Evolutionary conservation across 108 stramenopile genomes (phyloP).

Genomic region (Fragilariopsis cylindrus): DNA sequence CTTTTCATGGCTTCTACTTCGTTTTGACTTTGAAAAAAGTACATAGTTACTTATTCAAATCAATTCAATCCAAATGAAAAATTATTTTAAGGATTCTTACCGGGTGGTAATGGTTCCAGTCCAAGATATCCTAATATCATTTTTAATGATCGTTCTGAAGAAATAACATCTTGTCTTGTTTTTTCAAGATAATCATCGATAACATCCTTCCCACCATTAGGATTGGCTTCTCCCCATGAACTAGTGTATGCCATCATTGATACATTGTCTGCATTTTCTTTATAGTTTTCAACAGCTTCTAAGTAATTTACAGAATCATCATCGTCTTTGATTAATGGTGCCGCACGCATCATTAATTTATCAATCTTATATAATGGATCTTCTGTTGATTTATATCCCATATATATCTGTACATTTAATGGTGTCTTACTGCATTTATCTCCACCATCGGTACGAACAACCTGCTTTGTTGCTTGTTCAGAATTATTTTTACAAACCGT

Average conservation of each 20-base stretch:
- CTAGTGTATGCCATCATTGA: conserved; percentile 49
- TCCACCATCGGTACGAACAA: conserved; percentile 67
- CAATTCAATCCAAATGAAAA: neutral
- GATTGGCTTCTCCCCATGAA: conserved; percentile 49
- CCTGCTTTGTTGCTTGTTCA: conserved; percentile 57
- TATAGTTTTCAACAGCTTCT: conserved; percentile 69
- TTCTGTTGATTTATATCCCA: conserved; percentile 47
- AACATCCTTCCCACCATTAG: conserved; percentile 75
- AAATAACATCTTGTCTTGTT: conserved; percentile 60
- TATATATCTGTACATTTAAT: conserved; percentile 43
- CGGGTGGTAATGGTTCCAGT: conserved; percentile 60
- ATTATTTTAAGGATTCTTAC: conserved; percentile 39
- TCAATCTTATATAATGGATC: conserved; percentile 79
- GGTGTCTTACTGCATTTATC: conserved; percentile 71
- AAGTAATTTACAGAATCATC: conserved; percentile 59
- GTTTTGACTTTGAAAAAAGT: no score
- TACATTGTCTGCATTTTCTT: conserved; percentile 73
- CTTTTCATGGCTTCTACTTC: no score
- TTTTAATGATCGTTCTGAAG: conserved; percentile 61
- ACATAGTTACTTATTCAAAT: no score
- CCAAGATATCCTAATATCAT: conserved; percentile 55
- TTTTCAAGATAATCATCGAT: conserved; percentile 78
- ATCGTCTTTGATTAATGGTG: conserved; percentile 53
- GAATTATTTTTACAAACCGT: conserved; percentile 66
- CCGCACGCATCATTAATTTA: conserved; percentile 69